Evolutionary conservation across 768 basidiomycete genomes (phyloP).

Genomic region (Mycena belliarum): DNA sequence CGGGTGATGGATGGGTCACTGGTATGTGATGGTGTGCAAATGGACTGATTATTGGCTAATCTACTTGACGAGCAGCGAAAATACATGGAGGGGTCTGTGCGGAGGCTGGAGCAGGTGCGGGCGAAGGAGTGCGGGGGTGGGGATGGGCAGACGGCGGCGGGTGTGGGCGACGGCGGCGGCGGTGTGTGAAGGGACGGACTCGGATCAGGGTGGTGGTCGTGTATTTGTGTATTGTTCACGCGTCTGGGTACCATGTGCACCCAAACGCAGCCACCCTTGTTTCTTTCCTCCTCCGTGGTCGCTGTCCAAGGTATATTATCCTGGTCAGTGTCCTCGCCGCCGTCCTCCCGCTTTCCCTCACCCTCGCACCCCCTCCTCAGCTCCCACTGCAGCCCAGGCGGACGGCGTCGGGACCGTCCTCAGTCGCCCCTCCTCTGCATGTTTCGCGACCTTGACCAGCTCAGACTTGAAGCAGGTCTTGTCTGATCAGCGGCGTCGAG

Average conservation of each 20-base stretch:
- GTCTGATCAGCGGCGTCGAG: constrained; percentile 45
- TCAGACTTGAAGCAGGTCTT: constrained; percentile 61
- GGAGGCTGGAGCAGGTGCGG: neutral
- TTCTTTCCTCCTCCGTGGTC: constrained; percentile 15
- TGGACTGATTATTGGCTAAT: too few relatives aligned
- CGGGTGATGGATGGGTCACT: constrained; percentile 51
- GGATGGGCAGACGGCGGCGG: neutral
- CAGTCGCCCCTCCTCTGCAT: constrained; percentile 37
- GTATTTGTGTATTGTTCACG: constrained; percentile 8
- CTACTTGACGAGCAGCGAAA: too few relatives aligned
- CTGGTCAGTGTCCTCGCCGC: constrained; percentile 25
- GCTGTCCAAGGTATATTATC: constrained; percentile 15
- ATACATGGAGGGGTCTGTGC: constrained; percentile 45
- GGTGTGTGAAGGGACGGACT: neutral
- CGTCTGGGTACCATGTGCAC: constrained; percentile 11
- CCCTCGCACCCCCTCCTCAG: constrained; percentile 21
- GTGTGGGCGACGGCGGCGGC: too few relatives aligned
- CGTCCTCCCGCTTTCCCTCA: constrained; percentile 26
- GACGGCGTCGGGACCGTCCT: constrained; percentile 32
- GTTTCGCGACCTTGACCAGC: constrained; percentile 39
- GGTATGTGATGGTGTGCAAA: constrained; percentile 28
- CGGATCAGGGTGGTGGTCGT: constrained; percentile 11
- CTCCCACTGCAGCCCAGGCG: constrained; percentile 23
- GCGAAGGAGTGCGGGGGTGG: too few relatives aligned
- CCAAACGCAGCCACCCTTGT: constrained; percentile 16